phyloP scores from a whole-genome alignment of 2,329 filamentous ascomycete genomes.

The Sporothrix phasma region DNA sequence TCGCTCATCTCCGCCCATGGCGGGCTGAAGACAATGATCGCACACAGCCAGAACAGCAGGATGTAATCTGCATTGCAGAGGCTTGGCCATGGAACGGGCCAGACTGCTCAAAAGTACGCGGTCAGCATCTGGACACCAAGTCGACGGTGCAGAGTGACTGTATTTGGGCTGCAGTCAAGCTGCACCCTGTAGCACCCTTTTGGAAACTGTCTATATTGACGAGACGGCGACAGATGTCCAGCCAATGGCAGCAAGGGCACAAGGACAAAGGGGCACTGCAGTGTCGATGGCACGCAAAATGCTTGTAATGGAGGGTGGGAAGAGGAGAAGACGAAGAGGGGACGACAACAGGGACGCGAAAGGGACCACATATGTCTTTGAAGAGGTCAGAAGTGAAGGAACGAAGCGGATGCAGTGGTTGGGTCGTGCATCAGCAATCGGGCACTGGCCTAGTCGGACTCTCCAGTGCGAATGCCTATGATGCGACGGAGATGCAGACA shows the following conservation, averaged over 20 bases:
- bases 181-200: background rate
- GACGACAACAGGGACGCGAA: background rate
- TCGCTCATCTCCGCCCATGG: background rate
- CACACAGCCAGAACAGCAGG: background rate
- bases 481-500: background rate
- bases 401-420: background rate
- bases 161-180: background rate
- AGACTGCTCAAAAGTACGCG: background rate
- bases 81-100: background rate
- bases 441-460: background rate
- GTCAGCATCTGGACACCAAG: background rate
- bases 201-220: background rate
- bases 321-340: conserved; percentile 2
- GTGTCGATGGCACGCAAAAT: background rate
- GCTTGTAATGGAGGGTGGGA: conserved; percentile 2
- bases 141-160: background rate
- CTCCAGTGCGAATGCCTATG: background rate
- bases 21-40: background rate
- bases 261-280: background rate
- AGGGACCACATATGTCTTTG: too few species aligned
- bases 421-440: conserved; percentile 3
- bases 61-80: background rate
- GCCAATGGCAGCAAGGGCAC: background rate
- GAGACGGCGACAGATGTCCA: background rate
- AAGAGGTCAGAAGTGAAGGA: too few species aligned